These are phyloP conservation scores for Lobosporangium transversale DNA, from an alignment of 192 early-diverging fungal genomes.

Conservation along the genomic window DNA sequence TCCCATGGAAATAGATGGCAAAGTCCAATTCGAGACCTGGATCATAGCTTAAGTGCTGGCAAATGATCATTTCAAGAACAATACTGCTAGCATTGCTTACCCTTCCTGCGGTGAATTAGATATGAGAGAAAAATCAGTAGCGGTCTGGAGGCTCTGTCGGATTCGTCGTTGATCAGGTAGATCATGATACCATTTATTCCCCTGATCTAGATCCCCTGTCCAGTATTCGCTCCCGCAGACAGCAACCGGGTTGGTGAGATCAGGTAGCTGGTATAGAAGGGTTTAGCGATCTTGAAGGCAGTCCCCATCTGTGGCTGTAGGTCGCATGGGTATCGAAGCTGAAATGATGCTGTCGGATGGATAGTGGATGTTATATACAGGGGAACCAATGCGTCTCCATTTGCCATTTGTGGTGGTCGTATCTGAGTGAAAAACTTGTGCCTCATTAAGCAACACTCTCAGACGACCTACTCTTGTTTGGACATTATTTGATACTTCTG, in stretches of 20 bases:
- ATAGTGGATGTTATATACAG: conserved; percentile 19
- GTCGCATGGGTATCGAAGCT: conserved; percentile 20
- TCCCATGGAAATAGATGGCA: no score
- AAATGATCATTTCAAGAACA: no score
- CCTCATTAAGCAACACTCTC: conserved; percentile 1
- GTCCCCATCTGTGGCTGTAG: background rate
- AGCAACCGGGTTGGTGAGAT: conserved; percentile 30
- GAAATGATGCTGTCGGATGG: conserved; percentile 16
- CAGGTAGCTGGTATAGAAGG: conserved; percentile 22
- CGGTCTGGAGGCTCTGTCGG: conserved; percentile 13
- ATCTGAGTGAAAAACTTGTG: conserved; percentile 1
- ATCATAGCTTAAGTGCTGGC: background rate
- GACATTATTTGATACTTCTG: no score
- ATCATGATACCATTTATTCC: background rate
- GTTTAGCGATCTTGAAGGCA: conserved; percentile 4
- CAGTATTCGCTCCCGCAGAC: conserved; percentile 19
- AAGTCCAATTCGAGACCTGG: background rate
- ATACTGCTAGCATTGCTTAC: no score
- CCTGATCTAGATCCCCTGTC: background rate
- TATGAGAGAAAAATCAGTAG: conserved; percentile 9
- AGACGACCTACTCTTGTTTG: background rate
- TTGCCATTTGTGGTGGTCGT: background rate
- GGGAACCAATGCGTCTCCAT: conserved; percentile 18
- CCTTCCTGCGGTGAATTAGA: no score
- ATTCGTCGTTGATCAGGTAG: conserved; percentile 24